phyloP scores from a whole-genome alignment of 306 rosid genomes.

The Lathyrus aphaca region DNA sequence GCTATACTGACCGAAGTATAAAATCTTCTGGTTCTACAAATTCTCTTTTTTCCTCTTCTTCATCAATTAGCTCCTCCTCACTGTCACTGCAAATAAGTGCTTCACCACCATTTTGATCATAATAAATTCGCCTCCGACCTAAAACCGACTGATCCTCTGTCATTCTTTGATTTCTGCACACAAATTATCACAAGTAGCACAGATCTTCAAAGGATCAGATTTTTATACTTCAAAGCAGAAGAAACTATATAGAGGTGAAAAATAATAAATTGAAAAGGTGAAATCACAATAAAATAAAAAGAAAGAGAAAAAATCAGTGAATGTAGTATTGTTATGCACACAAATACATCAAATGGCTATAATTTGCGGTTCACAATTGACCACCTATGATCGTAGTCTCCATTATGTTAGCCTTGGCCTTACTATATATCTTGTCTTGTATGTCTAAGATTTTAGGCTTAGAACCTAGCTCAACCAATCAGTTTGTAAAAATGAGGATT shows the following conservation, averaged over 20 bases:
- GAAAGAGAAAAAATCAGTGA: not conserved
- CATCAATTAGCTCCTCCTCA: conserved; percentile 89
- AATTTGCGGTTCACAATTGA: not conserved
- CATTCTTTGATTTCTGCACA: conserved; percentile 97
- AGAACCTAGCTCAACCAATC: not conserved
- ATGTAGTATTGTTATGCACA: not conserved
- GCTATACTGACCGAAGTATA: conserved; percentile 77
- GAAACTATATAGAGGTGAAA: conserved; percentile 27
- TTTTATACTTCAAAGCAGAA: conserved; percentile 15
- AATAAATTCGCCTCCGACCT: conserved; percentile 96
- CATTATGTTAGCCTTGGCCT: not conserved
- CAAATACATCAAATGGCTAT: not conserved
- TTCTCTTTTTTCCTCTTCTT: conserved; percentile 87
- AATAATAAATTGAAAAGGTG: conserved; percentile 21
- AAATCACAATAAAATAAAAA: conserved; percentile 14
- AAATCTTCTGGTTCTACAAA: conserved; percentile 91
- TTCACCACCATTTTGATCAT: conserved; percentile 97
- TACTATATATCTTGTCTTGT: conserved; percentile 12
- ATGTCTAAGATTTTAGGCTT: not conserved
- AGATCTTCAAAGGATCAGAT: conserved; percentile 32
- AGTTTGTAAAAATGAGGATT: not conserved
- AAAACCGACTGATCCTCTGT: conserved; percentile 97
- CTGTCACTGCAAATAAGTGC: conserved; percentile 98
- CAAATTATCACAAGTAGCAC: conserved; percentile 31
- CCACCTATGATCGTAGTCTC: not conserved